Evolutionary conservation across 106 monocot species (phyloP).

Genomic region (Dendrobium huoshanense): DNA sequence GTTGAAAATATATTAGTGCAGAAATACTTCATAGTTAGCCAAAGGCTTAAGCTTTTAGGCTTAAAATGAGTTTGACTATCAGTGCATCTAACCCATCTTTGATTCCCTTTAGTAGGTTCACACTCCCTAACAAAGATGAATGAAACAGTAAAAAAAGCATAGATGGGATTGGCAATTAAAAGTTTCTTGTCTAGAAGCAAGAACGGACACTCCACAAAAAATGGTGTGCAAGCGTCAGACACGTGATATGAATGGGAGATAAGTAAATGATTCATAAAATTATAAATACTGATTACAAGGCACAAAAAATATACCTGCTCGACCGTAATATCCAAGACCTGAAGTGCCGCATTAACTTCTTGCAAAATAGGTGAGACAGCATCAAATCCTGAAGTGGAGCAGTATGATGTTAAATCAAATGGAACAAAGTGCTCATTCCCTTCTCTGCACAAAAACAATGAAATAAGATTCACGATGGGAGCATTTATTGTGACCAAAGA

Average conservation of each 20-base stretch:
- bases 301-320: slow-evolving; percentile 57
- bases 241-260: not conserved
- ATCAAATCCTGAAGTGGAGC: slow-evolving; percentile 78
- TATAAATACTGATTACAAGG: not conserved
- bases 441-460: slow-evolving; percentile 42
- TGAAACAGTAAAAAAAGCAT: not conserved
- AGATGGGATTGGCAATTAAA: not conserved
- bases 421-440: slow-evolving; percentile 71
- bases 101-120: not conserved
- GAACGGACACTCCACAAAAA: not conserved
- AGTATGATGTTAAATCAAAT: slow-evolving; percentile 60
- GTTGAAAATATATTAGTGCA: not conserved
- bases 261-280: not conserved
- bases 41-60: not conserved
- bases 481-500: slow-evolving; percentile 4
- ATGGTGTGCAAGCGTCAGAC: not conserved
- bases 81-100: not conserved
- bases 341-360: slow-evolving; percentile 56
- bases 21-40: not conserved
- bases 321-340: slow-evolving; percentile 54
- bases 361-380: slow-evolving; percentile 56
- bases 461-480: not conserved
- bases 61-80: not conserved
- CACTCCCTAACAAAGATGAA: not conserved
- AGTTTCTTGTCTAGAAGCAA: not conserved